phyloP scores from a whole-genome alignment of 177 flowering plant species.

The Vitis hybrid region DNA sequence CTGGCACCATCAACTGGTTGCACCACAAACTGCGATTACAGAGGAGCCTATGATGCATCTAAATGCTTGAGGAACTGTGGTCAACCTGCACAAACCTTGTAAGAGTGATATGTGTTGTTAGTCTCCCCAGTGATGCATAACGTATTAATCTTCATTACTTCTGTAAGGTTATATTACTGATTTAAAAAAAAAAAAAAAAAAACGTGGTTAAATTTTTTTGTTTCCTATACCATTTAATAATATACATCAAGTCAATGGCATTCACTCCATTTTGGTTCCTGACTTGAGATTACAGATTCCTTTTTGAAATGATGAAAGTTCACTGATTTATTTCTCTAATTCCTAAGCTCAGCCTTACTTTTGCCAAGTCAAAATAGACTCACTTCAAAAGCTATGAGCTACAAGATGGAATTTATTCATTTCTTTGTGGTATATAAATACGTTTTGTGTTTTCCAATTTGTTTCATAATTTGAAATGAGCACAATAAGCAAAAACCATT shows the following conservation, averaged over 20 bases:
- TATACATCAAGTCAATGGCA: no score
- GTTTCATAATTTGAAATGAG: no score
- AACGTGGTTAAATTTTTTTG: background rate
- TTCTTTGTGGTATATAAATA: background rate
- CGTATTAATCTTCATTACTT: background rate
- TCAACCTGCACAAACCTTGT: conserved; percentile 62
- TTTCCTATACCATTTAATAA: background rate
- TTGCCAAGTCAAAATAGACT: background rate
- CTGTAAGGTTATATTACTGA: background rate
- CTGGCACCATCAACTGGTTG: conserved; percentile 56
- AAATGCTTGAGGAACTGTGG: conserved; percentile 65
- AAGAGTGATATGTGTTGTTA: conserved; percentile 6
- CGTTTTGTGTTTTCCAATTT: background rate
- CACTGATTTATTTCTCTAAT: no score
- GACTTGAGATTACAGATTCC: no score
- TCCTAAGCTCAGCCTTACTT: background rate
- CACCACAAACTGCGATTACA: conserved; percentile 48
- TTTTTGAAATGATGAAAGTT: no score
- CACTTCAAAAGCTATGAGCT: background rate
- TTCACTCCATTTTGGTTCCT: no score
- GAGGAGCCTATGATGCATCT: conserved; percentile 47
- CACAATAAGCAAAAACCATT: no score
- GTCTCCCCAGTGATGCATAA: background rate
- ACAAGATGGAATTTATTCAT: background rate
- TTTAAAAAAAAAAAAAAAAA: background rate